A percentile compares a stretch with the other conserved stretches of the same genome.
phyloP scores from a whole-genome alignment of 176 grass and related monocot genomes.

The Oryza punctata region DNA sequence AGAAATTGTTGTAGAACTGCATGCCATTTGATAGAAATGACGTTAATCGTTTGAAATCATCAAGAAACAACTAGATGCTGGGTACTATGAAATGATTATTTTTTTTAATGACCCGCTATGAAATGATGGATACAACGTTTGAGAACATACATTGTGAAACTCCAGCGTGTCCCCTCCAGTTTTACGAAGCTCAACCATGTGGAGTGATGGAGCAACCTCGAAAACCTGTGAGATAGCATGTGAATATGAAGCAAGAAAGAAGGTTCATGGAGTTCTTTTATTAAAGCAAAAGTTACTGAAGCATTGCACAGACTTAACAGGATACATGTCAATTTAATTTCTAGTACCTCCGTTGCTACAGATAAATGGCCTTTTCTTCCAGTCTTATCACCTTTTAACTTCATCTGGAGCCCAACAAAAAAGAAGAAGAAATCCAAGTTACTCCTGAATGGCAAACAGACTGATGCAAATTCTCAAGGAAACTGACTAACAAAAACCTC shows the following conservation, averaged over 20 bases:
- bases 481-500: neutral
- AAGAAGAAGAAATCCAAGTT: neutral
- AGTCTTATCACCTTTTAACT: conserved; percentile 88
- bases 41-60: neutral
- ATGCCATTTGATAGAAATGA: neutral
- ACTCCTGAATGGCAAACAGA: neutral
- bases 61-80: neutral
- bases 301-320: neutral
- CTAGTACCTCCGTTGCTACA: conserved; percentile 79
- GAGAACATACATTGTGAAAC: conserved; percentile 75
- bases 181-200: conserved; percentile 98
- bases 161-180: conserved; percentile 96
- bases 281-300: neutral
- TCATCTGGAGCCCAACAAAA: conserved; percentile 64
- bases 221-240: conserved; percentile 65
- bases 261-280: neutral
- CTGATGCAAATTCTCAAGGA: neutral
- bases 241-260: neutral
- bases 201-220: conserved; percentile 95
- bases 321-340: neutral
- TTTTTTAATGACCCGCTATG: too few species aligned
- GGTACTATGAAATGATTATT: neutral
- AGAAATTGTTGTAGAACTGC: conserved; percentile 97
- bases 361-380: conserved; percentile 94
- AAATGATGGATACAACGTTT: neutral